Evolutionary conservation across 306 rosid genomes (phyloP), one percentile per base, ranked within the genome.

Genomic region (Prunus davidiana): DNA sequence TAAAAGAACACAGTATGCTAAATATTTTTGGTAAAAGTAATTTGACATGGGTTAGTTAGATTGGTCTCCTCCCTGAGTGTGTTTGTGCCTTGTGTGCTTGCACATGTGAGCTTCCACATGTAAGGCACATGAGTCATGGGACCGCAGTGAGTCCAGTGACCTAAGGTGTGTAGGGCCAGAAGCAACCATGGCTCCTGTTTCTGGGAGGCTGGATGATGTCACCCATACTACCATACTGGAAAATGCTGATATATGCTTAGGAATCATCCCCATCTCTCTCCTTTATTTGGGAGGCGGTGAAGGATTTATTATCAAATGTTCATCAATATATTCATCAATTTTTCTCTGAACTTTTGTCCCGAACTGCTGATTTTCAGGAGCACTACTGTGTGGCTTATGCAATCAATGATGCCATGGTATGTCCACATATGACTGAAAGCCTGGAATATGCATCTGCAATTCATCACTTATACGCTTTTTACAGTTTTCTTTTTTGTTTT

Each of bases 361-460:
- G 45, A 58, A 22, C 70, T 70, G 67, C 62, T 88, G 84, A 76
- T 76, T 91, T 88, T 80, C 97, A 95, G 98, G 96, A 95, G 89
- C 98, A 95, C 82, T 95, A 95, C 82, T 95, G 98, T 75, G 96
- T 92, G 88, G 93, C 96, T 78, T 85, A 86, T 89, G 95, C 96
- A 77, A 84, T 90, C 91, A 92, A 90, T 76, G 97, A 94, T 78
- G 87, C 93, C 69, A 87, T 81, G 96, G 98, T 95, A 88, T 60
- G 91, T 63, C 71, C 56, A 58, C 43, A 58, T 51, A 16, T 60
- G 51, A 63, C 68, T 30, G 19, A 56, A 71, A 19, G 32, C 28
- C 43, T 60, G 71, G 2, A 11, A 43, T 46, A 19, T n/a, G 77
- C 61, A 54, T 62, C 2, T 8, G 1, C 22, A 16, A 43, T 41